Conservation (phyloP, 805 yeast species). For the Diddensiella caesifluorescens region DNA sequence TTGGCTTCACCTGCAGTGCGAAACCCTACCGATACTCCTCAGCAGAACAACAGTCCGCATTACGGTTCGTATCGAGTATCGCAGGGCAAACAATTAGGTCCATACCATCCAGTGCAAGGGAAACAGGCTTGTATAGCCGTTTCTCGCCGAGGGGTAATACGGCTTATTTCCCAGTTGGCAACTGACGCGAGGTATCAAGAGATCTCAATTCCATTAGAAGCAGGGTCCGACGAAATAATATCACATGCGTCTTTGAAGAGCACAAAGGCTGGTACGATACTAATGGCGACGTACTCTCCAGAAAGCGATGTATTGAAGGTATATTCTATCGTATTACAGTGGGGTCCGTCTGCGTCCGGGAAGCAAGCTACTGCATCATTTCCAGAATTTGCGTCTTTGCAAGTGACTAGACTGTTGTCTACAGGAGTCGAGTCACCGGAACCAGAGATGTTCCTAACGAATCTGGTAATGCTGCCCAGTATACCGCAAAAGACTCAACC, state of each 20-base stretch:
- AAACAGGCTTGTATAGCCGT: slow-evolving; percentile 68
- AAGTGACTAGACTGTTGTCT: slow-evolving; percentile 9
- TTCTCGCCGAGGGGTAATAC: slow-evolving; percentile 51
- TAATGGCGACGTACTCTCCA: slow-evolving; percentile 28
- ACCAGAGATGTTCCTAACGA: slow-evolving; percentile 11
- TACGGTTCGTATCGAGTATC: slow-evolving; percentile 46
- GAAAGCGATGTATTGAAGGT: slow-evolving; percentile 18
- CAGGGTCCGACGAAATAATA: slow-evolving; percentile 35
- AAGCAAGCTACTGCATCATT: slow-evolving; percentile 2
- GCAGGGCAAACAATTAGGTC: slow-evolving; percentile 55
- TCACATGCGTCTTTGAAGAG: slow-evolving; percentile 27
- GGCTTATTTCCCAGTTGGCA: slow-evolving; percentile 20
- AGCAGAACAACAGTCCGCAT: slow-evolving; percentile 15
- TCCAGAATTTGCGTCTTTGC: slow-evolving; percentile 13
- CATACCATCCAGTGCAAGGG: slow-evolving; percentile 60
- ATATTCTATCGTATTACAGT: slow-evolving; percentile 28
- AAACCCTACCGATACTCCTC: slow-evolving; percentile 20
- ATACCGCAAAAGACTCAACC: slow-evolving; percentile 8
- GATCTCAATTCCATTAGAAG: slow-evolving; percentile 40
- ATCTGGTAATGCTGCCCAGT: slow-evolving; percentile 15
- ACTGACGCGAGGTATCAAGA: slow-evolving; percentile 19
- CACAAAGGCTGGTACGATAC: slow-evolving; percentile 24
- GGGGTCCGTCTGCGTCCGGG: slow-evolving; percentile 21
- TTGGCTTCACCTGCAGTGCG: slow-evolving; percentile 52
- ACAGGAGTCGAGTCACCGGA: slow-evolving; percentile 12